phyloP scores from a whole-genome alignment of 2,329 filamentous ascomycete genomes.

The Botrytis porri region DNA sequence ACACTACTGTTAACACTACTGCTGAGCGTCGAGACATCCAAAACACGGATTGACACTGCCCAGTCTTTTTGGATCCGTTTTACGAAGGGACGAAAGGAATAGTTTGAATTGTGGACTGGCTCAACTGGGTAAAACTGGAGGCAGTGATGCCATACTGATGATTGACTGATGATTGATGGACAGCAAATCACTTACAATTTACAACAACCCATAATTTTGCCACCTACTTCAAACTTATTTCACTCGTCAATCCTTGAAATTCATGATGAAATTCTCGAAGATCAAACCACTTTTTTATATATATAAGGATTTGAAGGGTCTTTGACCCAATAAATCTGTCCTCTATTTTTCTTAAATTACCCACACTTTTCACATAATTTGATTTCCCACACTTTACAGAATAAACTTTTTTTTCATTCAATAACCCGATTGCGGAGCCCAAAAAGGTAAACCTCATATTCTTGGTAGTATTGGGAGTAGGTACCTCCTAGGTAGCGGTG shows the following conservation, averaged over 20 bases:
- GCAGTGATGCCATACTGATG: background rate
- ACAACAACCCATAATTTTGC: background rate
- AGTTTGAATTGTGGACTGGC: background rate
- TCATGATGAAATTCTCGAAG: background rate
- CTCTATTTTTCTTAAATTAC: background rate
- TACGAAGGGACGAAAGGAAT: background rate
- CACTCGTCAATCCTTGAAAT: background rate
- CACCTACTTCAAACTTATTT: background rate
- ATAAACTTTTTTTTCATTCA: background rate
- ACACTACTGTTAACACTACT: background rate
- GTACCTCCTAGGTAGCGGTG: conserved; percentile 1
- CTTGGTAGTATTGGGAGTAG: background rate
- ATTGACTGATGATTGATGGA: background rate
- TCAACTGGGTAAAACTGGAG: background rate
- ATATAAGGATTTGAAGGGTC: background rate
- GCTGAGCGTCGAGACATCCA: background rate
- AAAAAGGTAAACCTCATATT: background rate
- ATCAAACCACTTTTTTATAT: background rate
- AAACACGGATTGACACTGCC: background rate
- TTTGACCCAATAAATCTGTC: background rate
- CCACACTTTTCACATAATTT: background rate
- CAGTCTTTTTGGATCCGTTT: background rate
- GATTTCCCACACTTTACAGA: background rate
- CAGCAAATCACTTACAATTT: background rate
- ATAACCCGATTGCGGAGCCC: background rate